A percentile compares a stretch with the other conserved stretches of the same genome.
These are phyloP conservation scores for Phlebopus sp. DNA, from an alignment of 1,284 basidiomycete species.

Conservation along the genomic window DNA sequence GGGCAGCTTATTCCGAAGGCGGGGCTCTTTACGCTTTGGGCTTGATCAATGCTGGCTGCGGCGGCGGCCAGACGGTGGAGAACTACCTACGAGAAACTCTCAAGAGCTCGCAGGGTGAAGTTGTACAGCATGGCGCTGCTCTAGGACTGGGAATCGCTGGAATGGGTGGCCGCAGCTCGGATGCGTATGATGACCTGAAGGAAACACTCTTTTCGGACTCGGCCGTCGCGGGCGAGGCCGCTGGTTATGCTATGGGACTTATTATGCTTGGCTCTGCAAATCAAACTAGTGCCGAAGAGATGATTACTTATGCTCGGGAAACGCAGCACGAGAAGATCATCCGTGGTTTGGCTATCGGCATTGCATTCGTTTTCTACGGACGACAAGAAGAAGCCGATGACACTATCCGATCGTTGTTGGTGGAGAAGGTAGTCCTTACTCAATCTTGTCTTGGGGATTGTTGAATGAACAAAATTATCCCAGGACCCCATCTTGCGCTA, in stretches of 20 bases:
- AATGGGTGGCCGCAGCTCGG: slow-evolving; percentile 86
- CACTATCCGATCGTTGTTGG: slow-evolving; percentile 71
- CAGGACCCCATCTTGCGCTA: slow-evolving; percentile 95
- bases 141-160: slow-evolving; percentile 90
- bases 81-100: slow-evolving; percentile 77
- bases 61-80: slow-evolving; percentile 67
- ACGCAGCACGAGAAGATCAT: slow-evolving; percentile 99
- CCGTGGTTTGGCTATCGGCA: slow-evolving; percentile 86
- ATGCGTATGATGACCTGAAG: slow-evolving; percentile 90
- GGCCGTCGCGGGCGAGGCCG: slow-evolving; percentile 90
- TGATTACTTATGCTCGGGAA: slow-evolving; percentile 91
- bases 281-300: slow-evolving; percentile 79
- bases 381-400: slow-evolving; percentile 85
- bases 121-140: slow-evolving; percentile 94
- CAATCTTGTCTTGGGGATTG: slow-evolving; percentile 5
- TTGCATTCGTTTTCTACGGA: slow-evolving; percentile 89
- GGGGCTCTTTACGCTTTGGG: slow-evolving; percentile 94
- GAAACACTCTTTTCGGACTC: slow-evolving; percentile 87
- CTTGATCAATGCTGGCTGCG: slow-evolving; percentile 87
- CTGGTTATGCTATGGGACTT: slow-evolving; percentile 94
- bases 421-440: slow-evolving; percentile 70
- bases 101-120: slow-evolving; percentile 70
- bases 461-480: slow-evolving; percentile 7
- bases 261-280: slow-evolving; percentile 92
- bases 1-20: slow-evolving; percentile 87